Evolutionary conservation across 331 rosid genomes (phyloP), one percentile per base, ranked within the genome.

Genomic region (Malus hybrid): DNA sequence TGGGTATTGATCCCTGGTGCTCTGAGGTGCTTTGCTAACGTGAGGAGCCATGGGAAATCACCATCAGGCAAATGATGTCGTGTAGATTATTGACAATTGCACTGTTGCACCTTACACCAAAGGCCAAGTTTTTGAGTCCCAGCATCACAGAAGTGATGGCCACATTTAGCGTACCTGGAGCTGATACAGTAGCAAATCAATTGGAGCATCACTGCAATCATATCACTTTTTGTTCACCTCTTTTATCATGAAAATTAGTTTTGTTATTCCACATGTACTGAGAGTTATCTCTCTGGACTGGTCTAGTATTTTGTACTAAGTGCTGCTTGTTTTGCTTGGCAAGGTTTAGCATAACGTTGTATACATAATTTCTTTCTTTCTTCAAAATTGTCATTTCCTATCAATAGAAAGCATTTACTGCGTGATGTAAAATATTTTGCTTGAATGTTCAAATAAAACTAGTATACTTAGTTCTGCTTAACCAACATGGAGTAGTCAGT

Each of bases 401-500:
- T 65, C 28, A 33, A 4, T 12, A 8, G 18, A 33, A 31, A 64
- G 2, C 10, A 6, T 33, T 9, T 1, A 10, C 13, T 1, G 1
- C 10, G 50, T 65, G 24, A 32, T 64, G n/a, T 5, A 13, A 22
- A 19, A 0, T 0, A 0, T 3, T 5, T 63, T 27, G n/a, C 67
- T 63, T 14, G 67, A 63, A 39, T 60, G 56, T 15, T 39, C 6
- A 13, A 60, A 16, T 24, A 73, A 10, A 44, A 62, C 46, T 73
- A 5, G 69, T 73, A 24, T 28, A 18, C 69, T 14, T 61, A 6
- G 34, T 28, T 39, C 6, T 73, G 78, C 42, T 19, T 42, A 44
- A 29, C 59, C 57, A 60, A 34, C 39, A 27, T 16, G 28, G 39
- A 16, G 39, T 24, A 24, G 24, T 32, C 22, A 8, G 56, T 52